Conservation (phyloP, 345 rosid genomes). For the Brassica cretica region DNA sequence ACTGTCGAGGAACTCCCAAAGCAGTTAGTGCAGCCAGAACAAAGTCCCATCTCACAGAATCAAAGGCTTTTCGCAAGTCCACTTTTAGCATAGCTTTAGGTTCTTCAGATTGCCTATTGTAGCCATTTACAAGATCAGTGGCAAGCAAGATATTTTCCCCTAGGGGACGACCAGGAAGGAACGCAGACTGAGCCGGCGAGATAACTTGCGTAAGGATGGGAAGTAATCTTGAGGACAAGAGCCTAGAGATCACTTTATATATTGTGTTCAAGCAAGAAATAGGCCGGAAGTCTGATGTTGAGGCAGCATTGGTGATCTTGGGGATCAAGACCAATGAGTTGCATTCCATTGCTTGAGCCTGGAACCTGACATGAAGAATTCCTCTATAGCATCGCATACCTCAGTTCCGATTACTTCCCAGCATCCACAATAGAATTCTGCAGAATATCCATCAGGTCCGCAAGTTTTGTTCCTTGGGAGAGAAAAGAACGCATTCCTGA, state of each 20-base stretch:
- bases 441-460: not conserved
- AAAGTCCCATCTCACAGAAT: not conserved
- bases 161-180: not conserved
- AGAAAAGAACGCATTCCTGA: not conserved
- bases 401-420: not conserved
- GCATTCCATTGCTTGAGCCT: not conserved
- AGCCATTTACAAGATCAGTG: not conserved
- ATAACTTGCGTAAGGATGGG: not conserved
- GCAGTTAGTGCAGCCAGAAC: not conserved
- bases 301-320: not conserved
- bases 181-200: not conserved
- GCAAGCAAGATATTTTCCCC: not conserved
- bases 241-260: not conserved
- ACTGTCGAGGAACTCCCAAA: not conserved
- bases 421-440: not conserved
- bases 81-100: not conserved
- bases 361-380: not conserved
- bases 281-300: not conserved
- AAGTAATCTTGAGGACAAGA: not conserved
- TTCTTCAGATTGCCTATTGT: not conserved
- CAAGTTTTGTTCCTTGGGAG: not conserved
- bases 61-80: not conserved
- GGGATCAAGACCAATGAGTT: not conserved
- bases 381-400: not conserved
- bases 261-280: not conserved